Percentiles rank a stretch among this genome's conserved stretches.
These are phyloP conservation scores for Colletotrichum lindemuthianum DNA, from an alignment of 2,329 filamentous ascomycete genomes.

Conservation along the genomic window DNA sequence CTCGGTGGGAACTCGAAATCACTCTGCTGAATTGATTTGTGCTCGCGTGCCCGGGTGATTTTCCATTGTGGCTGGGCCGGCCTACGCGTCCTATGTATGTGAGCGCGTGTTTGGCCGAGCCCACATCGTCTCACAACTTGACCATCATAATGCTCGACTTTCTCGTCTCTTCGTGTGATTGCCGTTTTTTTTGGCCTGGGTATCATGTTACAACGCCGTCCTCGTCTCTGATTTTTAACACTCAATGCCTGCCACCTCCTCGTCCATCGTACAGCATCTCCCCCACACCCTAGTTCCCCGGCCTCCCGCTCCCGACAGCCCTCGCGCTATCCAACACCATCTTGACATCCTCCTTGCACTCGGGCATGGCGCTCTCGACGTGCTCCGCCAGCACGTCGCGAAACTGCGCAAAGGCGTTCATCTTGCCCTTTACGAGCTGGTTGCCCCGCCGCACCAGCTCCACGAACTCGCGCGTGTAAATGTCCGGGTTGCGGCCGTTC, in stretches of 20 bases:
- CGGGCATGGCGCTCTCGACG: constrained; percentile 67
- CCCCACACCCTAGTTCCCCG: not conserved
- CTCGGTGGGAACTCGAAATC: no score
- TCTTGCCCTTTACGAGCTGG: constrained; percentile 74
- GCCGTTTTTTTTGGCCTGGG: not conserved
- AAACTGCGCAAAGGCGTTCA: constrained; percentile 68
- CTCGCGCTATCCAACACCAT: constrained; percentile 59
- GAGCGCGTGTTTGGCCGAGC: not conserved
- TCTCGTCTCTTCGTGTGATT: not conserved
- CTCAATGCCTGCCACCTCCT: not conserved
- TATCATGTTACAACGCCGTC: constrained; percentile 1
- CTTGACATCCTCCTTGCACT: constrained; percentile 64
- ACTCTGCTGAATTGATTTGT: no score
- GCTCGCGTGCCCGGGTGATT: no score
- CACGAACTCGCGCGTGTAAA: constrained; percentile 79
- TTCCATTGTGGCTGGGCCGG: no score
- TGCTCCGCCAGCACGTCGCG: constrained; percentile 70
- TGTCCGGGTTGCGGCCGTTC: constrained; percentile 77
- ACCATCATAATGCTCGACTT: not conserved
- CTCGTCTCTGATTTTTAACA: not conserved
- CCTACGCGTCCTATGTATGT: no score
- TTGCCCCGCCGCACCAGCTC: constrained; percentile 74
- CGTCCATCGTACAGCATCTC: no score
- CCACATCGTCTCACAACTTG: not conserved
- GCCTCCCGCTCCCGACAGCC: constrained; percentile 22